Evolutionary conservation across 768 basidiomycete species (phyloP).

Genomic region (Tylopilus subfusipes): DNA sequence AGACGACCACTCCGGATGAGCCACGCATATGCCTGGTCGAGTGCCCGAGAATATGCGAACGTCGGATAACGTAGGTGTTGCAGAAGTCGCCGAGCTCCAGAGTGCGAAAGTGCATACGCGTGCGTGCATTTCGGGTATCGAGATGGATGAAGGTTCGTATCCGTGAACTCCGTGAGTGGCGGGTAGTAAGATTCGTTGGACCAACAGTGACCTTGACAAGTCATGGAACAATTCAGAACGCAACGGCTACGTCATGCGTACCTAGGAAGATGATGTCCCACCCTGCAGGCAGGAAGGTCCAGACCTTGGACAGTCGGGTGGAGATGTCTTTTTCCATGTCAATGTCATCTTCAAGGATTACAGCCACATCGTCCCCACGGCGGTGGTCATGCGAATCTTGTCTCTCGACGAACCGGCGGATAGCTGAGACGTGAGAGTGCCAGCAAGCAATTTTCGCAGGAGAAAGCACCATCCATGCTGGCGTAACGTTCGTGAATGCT

Average conservation of each 20-base stretch:
- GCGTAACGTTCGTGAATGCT: conserved; percentile 35
- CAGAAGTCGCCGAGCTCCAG: conserved; percentile 59
- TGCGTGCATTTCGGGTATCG: conserved; percentile 67
- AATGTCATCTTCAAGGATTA: conserved; percentile 77
- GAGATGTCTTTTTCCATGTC: conserved; percentile 69
- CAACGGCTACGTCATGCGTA: conserved; percentile 24
- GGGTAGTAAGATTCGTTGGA: conserved; percentile 58
- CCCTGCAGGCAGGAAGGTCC: conserved; percentile 49
- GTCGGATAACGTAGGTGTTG: conserved; percentile 56
- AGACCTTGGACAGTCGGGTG: conserved; percentile 40
- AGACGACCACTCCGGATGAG: conserved; percentile 54
- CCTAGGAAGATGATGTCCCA: conserved; percentile 80
- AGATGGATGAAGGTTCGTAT: conserved; percentile 51
- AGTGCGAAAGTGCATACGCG: conserved; percentile 59
- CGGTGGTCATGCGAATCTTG: conserved; percentile 13
- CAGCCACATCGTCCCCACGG: conserved; percentile 33
- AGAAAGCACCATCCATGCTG: conserved; percentile 51
- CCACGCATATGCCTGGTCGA: conserved; percentile 74
- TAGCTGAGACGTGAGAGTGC: conserved; percentile 59
- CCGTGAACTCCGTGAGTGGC: conserved; percentile 27
- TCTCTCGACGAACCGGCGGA: conserved; percentile 41
- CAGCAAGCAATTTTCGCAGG: conserved; percentile 65
- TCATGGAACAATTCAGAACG: background rate
- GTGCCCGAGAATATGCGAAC: conserved; percentile 74
- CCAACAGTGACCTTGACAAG: conserved; percentile 68